Evolutionary conservation across 2,329 filamentous ascomycete species (phyloP).

Genomic region (Kalmusia sp.): DNA sequence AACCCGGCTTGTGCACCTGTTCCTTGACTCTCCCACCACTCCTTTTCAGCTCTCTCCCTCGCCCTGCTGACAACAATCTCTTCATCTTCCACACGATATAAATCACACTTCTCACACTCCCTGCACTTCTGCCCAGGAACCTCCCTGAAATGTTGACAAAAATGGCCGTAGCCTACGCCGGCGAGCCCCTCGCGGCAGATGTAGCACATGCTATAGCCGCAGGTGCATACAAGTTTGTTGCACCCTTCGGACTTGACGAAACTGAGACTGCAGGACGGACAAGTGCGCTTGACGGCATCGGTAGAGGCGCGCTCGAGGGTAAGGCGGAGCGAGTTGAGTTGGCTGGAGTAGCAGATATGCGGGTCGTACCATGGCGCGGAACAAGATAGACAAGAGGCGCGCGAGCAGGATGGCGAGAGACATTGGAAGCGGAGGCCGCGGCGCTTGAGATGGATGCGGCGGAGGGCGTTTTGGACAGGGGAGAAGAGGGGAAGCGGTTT

Average conservation of each 20-base stretch:
- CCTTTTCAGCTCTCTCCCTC: conserved; percentile 51
- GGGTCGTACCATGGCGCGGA: conserved; percentile 84
- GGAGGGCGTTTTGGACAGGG: conserved; percentile 66
- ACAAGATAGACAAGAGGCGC: conserved; percentile 81
- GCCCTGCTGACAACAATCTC: conserved; percentile 51
- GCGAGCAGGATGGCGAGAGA: conserved; percentile 70
- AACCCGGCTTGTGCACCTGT: conserved; percentile 27
- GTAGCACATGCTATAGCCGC: conserved; percentile 98
- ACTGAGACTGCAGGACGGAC: conserved; percentile 85
- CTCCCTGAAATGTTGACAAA: conserved; percentile 93
- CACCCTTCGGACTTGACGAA: conserved; percentile 95
- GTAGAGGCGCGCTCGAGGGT: conserved; percentile 94
- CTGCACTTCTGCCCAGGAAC: conserved; percentile 76
- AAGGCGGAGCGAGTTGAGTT: conserved; percentile 76
- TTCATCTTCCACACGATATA: conserved; percentile 58
- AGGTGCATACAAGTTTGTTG: conserved; percentile 96
- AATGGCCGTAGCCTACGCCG: conserved; percentile 84
- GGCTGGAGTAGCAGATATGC: conserved; percentile 86
- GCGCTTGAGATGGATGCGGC: conserved; percentile 71
- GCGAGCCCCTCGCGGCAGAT: conserved; percentile 75
- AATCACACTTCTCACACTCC: conserved; percentile 71
- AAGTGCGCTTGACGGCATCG: conserved; percentile 92
- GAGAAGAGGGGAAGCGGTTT: conserved; percentile 32
- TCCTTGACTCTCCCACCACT: conserved; percentile 54
- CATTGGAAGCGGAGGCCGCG: conserved; percentile 82